Percentiles rank a stretch among this genome's conserved stretches.
Evolutionary conservation across 139 green algal genomes (phyloP).

Genomic region (Chlorella sp.): DNA sequence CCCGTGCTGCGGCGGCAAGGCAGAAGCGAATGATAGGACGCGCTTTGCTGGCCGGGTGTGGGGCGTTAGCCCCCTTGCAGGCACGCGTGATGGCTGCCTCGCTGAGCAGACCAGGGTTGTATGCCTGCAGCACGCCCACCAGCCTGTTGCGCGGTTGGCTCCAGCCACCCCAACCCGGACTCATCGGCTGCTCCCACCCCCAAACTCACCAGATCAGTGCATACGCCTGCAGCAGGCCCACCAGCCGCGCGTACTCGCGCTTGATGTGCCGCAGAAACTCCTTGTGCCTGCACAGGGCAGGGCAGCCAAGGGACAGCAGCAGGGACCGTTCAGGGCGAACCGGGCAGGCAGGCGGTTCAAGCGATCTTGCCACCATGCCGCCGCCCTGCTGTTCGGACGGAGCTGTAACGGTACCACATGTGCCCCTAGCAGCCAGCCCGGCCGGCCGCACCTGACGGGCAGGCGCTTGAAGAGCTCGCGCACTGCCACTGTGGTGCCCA

Average conservation of each 20-base stretch:
- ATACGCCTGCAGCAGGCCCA: slow-evolving; percentile 75
- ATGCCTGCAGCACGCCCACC: not conserved
- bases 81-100: too few species aligned
- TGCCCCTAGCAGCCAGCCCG: too few species aligned
- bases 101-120: too few species aligned
- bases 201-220: slow-evolving; percentile 60
- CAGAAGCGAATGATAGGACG: too few species aligned
- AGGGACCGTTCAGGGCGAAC: not conserved
- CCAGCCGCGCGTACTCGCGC: slow-evolving; percentile 82
- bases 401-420: too few species aligned
- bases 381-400: too few species aligned
- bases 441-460: slow-evolving; percentile 79
- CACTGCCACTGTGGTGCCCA: slow-evolving; percentile 91
- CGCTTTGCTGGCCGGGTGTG: too few species aligned
- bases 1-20: slow-evolving; percentile 26
- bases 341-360: not conserved
- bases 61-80: too few species aligned
- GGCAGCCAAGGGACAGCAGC: not conserved
- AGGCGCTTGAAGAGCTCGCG: slow-evolving; percentile 87
- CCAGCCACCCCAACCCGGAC: not conserved
- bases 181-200: not conserved
- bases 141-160: not conserved
- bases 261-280: slow-evolving; percentile 87
- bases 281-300: slow-evolving; percentile 12
- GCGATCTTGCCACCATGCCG: too few species aligned